These are phyloP conservation scores for Pichia kudriavzevii DNA, from an alignment of 1,139 yeast species.

Conservation along the genomic window DNA sequence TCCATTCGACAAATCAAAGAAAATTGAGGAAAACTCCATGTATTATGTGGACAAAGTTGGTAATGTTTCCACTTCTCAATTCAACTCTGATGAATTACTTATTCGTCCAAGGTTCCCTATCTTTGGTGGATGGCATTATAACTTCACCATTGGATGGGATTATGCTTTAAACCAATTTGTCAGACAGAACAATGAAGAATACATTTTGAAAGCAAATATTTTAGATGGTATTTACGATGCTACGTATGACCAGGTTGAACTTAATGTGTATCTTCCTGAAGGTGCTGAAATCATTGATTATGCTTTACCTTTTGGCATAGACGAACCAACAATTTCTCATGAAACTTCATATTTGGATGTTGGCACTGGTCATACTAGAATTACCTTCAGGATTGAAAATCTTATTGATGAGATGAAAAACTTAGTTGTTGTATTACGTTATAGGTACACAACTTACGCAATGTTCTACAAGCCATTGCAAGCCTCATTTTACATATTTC, in stretches of 20 bases:
- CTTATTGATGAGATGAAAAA: constrained; percentile 63
- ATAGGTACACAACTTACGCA: constrained; percentile 48
- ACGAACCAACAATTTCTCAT: constrained; percentile 31
- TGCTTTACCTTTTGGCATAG: constrained; percentile 47
- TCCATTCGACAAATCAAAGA: constrained; percentile 32
- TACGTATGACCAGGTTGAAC: constrained; percentile 54
- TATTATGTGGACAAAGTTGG: constrained; percentile 89
- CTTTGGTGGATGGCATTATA: constrained; percentile 94
- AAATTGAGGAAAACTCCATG: constrained; percentile 34
- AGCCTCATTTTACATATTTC: constrained; percentile 56
- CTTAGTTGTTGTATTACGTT: constrained; percentile 52
- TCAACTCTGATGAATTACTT: constrained; percentile 41
- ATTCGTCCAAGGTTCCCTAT: constrained; percentile 86
- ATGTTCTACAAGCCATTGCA: constrained; percentile 59
- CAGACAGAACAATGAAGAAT: constrained; percentile 31
- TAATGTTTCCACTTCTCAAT: constrained; percentile 76
- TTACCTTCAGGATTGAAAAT: constrained; percentile 54
- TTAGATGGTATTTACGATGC: constrained; percentile 66
- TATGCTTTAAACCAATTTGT: constrained; percentile 49
- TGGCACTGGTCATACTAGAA: constrained; percentile 68
- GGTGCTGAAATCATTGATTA: constrained; percentile 62
- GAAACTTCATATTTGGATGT: constrained; percentile 72
- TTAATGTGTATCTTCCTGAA: constrained; percentile 78
- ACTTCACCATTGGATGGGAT: constrained; percentile 92
- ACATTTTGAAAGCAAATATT: constrained; percentile 61